These are phyloP conservation scores for Anethum foeniculum DNA, from an alignment of 140 eudicot genomes.

Conservation along the genomic window DNA sequence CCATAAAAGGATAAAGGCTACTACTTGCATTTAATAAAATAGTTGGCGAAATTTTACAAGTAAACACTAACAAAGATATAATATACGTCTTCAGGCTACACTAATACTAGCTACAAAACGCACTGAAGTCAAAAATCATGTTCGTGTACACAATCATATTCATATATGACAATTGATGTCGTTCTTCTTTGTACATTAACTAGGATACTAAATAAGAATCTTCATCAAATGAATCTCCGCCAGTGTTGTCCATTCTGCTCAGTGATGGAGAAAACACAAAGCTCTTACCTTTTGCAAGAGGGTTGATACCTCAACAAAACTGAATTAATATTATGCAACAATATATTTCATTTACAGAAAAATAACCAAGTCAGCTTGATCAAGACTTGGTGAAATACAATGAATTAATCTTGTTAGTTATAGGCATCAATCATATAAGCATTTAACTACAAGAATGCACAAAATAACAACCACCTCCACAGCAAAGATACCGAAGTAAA, in stretches of 20 bases:
- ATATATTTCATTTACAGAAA: background rate
- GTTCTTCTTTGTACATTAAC: background rate
- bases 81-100: background rate
- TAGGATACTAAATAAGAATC: background rate
- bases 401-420: background rate
- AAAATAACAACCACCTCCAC: background rate
- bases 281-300: background rate
- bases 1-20: background rate
- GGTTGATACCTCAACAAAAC: background rate
- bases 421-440: background rate
- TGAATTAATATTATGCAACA: background rate
- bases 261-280: background rate
- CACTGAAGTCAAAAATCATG: background rate
- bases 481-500: constrained; percentile 6
- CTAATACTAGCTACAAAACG: background rate
- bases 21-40: background rate
- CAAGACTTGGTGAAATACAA: background rate
- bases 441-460: background rate
- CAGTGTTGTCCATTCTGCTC: background rate
- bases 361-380: background rate
- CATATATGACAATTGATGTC: background rate
- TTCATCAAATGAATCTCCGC: background rate
- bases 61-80: background rate
- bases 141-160: background rate
- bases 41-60: background rate